phyloP scores from a whole-genome alignment of 768 basidiomycete genomes.

The Suillus clintonianus region DNA sequence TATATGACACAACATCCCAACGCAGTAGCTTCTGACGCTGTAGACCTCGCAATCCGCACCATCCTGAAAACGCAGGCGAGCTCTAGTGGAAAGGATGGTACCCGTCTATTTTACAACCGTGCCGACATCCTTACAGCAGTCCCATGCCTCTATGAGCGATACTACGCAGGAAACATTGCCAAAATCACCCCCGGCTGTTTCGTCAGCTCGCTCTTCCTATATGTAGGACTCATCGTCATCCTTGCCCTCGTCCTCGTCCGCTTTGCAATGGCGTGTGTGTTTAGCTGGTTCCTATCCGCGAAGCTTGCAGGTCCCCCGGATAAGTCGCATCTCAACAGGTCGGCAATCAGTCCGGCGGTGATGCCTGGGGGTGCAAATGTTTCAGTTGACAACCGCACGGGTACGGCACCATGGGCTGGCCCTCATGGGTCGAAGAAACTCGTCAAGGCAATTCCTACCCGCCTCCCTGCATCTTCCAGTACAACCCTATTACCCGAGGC shows the following conservation, averaged over 20 bases:
- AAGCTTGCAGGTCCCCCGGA: constrained; percentile 78
- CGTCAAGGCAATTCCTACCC: constrained; percentile 47
- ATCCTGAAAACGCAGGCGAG: constrained; percentile 52
- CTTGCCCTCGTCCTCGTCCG: constrained; percentile 87
- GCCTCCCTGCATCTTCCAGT: constrained; percentile 52
- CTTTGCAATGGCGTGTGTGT: constrained; percentile 94
- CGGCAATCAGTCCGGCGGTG: constrained; percentile 91
- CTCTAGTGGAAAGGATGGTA: constrained; percentile 82
- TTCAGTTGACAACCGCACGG: constrained; percentile 86
- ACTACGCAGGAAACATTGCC: constrained; percentile 93
- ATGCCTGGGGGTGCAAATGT: constrained; percentile 96
- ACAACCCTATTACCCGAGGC: constrained; percentile 54
- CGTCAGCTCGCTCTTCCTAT: constrained; percentile 85
- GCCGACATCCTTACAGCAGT: constrained; percentile 65
- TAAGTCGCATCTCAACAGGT: constrained; percentile 69
- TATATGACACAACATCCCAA: constrained; percentile 77
- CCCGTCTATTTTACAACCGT: constrained; percentile 80
- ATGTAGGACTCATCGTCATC: constrained; percentile 88
- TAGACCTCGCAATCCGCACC: constrained; percentile 83
- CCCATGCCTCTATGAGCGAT: constrained; percentile 81
- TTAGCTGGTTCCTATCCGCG: constrained; percentile 94
- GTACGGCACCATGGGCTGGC: constrained; percentile 93
- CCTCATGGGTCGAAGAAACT: constrained; percentile 53
- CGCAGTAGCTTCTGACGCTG: constrained; percentile 67
- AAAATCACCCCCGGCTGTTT: constrained; percentile 97